Evolutionary conservation across 2,329 filamentous ascomycete species (phyloP).

Genomic region (Pezicula radicicola): DNA sequence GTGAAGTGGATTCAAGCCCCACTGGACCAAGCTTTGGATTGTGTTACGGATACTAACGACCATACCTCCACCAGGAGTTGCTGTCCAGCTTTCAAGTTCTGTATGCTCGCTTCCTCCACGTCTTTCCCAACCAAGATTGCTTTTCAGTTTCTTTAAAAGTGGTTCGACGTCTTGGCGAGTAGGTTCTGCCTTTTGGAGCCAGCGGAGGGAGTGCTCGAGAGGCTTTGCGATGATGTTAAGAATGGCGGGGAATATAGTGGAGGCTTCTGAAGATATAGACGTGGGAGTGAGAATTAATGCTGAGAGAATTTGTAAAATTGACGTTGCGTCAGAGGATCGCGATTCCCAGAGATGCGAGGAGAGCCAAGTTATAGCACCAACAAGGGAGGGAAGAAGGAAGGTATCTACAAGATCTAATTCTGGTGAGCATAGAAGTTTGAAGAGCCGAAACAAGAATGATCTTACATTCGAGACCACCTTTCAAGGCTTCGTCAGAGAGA

Average conservation of each 20-base stretch:
- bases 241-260: slow-evolving; percentile 66
- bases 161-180: slow-evolving; percentile 68
- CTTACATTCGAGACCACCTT: slow-evolving; percentile 73
- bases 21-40: slow-evolving; percentile 61
- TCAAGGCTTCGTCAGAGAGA: slow-evolving; percentile 67
- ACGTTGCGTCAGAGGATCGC: slow-evolving; percentile 56
- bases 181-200: slow-evolving; percentile 64
- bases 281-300: slow-evolving; percentile 64
- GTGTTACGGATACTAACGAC: slow-evolving; percentile 55
- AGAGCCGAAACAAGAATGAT: slow-evolving; percentile 10
- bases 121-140: slow-evolving; percentile 55
- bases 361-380: slow-evolving; percentile 71
- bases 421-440: slow-evolving; percentile 11
- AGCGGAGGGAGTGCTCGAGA: slow-evolving; percentile 63
- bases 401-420: slow-evolving; percentile 69
- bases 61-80: slow-evolving; percentile 52
- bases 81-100: slow-evolving; percentile 68
- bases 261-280: slow-evolving; percentile 65
- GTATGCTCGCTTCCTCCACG: slow-evolving; percentile 60
- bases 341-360: slow-evolving; percentile 67
- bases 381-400: slow-evolving; percentile 74
- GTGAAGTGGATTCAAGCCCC: slow-evolving; percentile 56
- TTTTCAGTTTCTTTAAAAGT: slow-evolving; percentile 61
- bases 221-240: slow-evolving; percentile 69
- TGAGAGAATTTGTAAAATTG: slow-evolving; percentile 69